A percentile compares a stretch with the other conserved stretches of the same genome.
Conservation (phyloP, 2,329 filamentous ascomycete species). For the Escovopsis weberi region DNA sequence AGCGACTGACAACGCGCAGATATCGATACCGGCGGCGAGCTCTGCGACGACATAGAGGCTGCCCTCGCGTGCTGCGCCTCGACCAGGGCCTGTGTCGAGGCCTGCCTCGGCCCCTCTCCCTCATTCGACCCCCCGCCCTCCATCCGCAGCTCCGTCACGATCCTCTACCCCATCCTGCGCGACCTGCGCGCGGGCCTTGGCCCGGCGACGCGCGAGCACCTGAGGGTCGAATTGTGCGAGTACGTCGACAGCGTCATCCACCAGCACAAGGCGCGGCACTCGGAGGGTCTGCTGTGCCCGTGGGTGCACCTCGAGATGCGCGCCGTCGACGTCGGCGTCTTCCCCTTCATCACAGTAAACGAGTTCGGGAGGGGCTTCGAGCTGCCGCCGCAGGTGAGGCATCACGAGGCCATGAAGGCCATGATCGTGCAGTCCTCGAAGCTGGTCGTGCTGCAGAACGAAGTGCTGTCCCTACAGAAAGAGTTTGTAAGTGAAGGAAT, state of each 20-base stretch:
- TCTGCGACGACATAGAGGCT: conserved; percentile 1
- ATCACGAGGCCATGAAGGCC: conserved; percentile 2
- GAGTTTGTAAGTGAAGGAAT: conserved; percentile 2
- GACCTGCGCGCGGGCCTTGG: conserved; percentile 2
- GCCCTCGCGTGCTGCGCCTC: conserved; percentile 2
- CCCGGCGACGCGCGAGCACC: background rate
- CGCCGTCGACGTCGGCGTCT: background rate
- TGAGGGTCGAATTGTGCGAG: conserved; percentile 1
- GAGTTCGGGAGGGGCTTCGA: conserved; percentile 3
- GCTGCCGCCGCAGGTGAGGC: conserved; percentile 2
- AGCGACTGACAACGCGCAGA: background rate
- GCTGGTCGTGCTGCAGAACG: conserved; percentile 1
- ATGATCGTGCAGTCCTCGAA: conserved; percentile 4
- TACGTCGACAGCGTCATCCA: background rate
- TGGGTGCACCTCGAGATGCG: conserved; percentile 1
- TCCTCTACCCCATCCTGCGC: conserved; percentile 2
- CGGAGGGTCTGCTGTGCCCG: background rate
- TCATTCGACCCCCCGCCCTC: background rate
- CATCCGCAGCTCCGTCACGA: conserved; percentile 1
- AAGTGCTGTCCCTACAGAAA: conserved; percentile 1
- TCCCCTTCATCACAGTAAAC: background rate
- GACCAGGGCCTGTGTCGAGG: conserved; percentile 2
- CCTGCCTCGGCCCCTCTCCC: conserved; percentile 1
- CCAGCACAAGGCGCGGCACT: background rate
- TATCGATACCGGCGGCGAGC: conserved; percentile 4